Evolutionary conservation across 31 red algal species (phyloP).

Genomic region (Asparagopsis taxiformis): DNA sequence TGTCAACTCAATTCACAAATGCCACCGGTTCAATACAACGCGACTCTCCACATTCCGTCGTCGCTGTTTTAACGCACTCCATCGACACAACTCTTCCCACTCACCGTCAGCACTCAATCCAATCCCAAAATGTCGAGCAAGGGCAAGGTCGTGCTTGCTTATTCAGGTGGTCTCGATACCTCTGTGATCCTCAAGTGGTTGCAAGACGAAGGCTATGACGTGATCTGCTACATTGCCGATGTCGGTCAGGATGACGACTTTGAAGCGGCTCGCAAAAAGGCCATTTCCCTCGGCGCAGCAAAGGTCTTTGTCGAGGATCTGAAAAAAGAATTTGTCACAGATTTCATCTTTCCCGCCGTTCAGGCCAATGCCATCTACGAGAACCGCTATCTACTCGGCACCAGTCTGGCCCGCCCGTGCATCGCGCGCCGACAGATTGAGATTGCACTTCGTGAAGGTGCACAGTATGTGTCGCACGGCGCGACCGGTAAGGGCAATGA

Average conservation of each 20-base stretch:
- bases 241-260: conserved; percentile 99
- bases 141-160: conserved; percentile 91
- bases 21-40: too few relatives aligned
- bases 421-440: conserved; percentile 88
- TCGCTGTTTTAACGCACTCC: too few relatives aligned
- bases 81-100: too few relatives aligned
- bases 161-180: conserved; percentile 98
- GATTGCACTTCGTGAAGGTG: conserved; percentile 76
- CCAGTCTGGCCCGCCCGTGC: conserved; percentile 92
- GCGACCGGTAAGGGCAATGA: conserved; percentile 99
- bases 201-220: conserved; percentile 87
- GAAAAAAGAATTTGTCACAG: conserved; percentile 82
- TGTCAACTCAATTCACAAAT: too few relatives aligned
- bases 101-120: too few relatives aligned
- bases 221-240: conserved; percentile 93
- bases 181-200: conserved; percentile 98
- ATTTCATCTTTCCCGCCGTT: conserved; percentile 94
- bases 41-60: too few relatives aligned
- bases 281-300: conserved; percentile 72
- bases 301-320: conserved; percentile 94
- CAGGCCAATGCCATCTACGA: conserved; percentile 98
- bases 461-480: conserved; percentile 91
- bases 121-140: conserved; percentile 16
- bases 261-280: conserved; percentile 75
- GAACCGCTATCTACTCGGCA: conserved; percentile 93